phyloP scores from a whole-genome alignment of 257 asterid genomes.

The Solanum sitiens region DNA sequence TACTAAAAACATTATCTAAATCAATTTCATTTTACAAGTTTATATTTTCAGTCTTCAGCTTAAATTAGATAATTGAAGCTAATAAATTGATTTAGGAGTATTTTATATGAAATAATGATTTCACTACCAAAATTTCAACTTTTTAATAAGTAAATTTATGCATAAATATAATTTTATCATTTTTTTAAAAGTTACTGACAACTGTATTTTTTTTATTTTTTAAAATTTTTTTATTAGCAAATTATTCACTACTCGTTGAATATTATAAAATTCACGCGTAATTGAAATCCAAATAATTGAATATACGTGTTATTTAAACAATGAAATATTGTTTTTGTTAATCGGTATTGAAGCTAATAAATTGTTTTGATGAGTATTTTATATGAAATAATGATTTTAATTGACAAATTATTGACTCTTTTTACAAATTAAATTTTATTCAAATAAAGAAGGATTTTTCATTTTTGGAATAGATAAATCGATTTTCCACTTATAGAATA shows the following conservation, averaged over 20 bases:
- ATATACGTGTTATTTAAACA: neutral
- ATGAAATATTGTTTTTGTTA: neutral
- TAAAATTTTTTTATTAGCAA: neutral
- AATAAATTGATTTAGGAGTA: neutral
- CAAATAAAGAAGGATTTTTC: neutral
- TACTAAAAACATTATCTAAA: neutral
- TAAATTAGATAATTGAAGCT: neutral
- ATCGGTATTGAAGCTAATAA: neutral
- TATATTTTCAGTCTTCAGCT: neutral
- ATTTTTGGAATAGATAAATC: neutral
- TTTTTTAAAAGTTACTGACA: neutral
- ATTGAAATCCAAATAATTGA: neutral
- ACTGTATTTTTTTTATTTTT: too few species aligned
- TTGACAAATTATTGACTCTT: neutral
- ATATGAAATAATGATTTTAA: neutral
- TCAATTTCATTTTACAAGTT: too few species aligned
- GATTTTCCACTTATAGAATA: neutral
- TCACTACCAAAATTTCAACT: too few species aligned
- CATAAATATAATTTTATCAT: too few species aligned
- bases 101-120: too few species aligned
- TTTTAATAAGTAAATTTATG: neutral
- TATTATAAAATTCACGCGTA: neutral
- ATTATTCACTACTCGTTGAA: neutral
- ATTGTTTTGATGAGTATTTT: neutral
- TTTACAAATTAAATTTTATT: neutral